phyloP scores from a whole-genome alignment of 345 rosid species.

The Fremontodendron californicum region DNA sequence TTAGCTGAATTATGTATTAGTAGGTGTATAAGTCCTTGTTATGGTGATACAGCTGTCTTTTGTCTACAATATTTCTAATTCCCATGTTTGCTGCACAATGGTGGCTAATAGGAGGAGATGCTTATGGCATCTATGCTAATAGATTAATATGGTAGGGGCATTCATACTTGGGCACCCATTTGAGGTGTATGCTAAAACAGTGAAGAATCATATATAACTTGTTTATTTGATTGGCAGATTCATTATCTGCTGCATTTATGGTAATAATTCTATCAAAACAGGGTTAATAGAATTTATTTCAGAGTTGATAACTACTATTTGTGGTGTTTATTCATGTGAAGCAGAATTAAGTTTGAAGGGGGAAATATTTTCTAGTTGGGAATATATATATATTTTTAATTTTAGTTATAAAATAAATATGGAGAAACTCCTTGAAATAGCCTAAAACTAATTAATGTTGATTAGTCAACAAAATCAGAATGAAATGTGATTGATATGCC shows the following conservation, averaged over 20 bases:
- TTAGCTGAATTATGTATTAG: background rate
- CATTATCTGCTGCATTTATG: background rate
- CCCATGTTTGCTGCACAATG: background rate
- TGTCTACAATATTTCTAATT: background rate
- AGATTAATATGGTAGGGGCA: background rate
- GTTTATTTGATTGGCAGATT: background rate
- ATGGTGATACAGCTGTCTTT: background rate
- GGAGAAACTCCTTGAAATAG: background rate
- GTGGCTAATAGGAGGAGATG: background rate
- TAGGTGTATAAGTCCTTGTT: background rate
- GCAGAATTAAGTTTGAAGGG: background rate
- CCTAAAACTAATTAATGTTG: background rate
- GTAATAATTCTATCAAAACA: background rate
- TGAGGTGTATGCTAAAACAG: background rate
- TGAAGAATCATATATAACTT: background rate
- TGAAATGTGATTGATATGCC: background rate
- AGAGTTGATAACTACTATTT: background rate
- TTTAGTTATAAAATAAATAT: background rate
- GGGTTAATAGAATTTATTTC: background rate
- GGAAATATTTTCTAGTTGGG: background rate
- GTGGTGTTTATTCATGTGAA: background rate
- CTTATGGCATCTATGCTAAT: background rate
- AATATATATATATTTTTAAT: too few relatives aligned
- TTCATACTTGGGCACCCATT: background rate
- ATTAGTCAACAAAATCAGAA: background rate